These are phyloP conservation scores for Colletotrichum horii DNA, from an alignment of 2,329 filamentous ascomycete genomes.

Conservation along the genomic window DNA sequence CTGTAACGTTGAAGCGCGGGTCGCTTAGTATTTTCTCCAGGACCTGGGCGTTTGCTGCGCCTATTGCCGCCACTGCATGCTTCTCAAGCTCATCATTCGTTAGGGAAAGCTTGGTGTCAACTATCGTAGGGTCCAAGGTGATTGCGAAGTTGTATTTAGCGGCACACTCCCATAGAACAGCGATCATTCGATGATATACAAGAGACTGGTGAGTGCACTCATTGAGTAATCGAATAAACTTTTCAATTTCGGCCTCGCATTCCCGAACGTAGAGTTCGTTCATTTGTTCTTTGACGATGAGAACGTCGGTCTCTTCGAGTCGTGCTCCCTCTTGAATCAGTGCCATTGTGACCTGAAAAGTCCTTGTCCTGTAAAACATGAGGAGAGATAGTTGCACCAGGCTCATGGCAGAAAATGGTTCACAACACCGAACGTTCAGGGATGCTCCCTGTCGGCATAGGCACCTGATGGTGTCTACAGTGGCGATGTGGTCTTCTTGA, in stretches of 20 bases:
- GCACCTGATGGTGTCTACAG: not conserved
- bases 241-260: not conserved
- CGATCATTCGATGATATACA: not conserved
- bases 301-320: not conserved
- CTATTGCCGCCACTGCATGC: not conserved
- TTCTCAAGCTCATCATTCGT: not conserved
- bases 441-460: not conserved
- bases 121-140: not conserved
- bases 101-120: not conserved
- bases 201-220: fast-evolving
- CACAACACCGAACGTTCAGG: fast-evolving
- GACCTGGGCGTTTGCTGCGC: fast-evolving
- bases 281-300: not conserved
- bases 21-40: not conserved
- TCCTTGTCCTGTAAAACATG: not conserved
- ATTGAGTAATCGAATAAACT: not conserved
- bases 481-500: not conserved
- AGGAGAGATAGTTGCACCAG: not conserved
- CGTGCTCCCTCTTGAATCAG: not conserved
- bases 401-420: fast-evolving
- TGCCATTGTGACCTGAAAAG: not conserved
- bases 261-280: not conserved
- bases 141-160: not conserved
- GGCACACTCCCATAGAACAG: not conserved
- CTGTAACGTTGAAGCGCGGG: not conserved